Percentiles rank a stretch among this genome's conserved stretches.
Evolutionary conservation across 176 grass and related monocot species (phyloP).

Genomic region (Oryza punctata): DNA sequence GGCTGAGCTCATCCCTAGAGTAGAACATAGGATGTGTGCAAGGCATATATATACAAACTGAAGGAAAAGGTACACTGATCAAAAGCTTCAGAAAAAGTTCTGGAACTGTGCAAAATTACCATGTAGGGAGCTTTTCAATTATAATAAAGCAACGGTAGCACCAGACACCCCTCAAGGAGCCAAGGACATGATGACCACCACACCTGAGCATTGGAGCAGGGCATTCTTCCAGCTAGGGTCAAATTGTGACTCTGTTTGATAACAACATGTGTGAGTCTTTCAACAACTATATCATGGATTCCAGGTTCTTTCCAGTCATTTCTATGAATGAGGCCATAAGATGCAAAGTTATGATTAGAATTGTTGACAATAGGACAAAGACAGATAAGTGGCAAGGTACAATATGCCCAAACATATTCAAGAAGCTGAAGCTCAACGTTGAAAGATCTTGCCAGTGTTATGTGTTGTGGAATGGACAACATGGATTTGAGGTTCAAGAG

Average conservation of each 20-base stretch:
- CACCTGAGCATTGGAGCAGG: not conserved
- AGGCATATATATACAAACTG: too few relatives aligned
- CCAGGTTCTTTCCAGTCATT: not conserved
- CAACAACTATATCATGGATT: not conserved
- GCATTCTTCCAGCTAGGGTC: not conserved
- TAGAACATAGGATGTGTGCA: too few relatives aligned
- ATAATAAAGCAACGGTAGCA: not conserved
- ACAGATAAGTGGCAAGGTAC: not conserved
- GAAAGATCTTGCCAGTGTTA: not conserved
- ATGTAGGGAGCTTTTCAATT: not conserved
- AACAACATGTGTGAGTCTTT: slow-evolving; percentile 7
- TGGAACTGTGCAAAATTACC: not conserved
- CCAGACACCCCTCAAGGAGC: not conserved
- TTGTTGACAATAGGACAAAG: not conserved
- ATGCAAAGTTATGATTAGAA: not conserved
- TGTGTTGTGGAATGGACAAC: not conserved
- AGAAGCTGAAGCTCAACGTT: not conserved
- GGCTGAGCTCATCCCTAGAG: too few relatives aligned
- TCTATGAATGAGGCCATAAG: not conserved
- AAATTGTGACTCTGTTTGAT: not conserved
- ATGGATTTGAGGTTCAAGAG: not conserved
- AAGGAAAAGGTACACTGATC: too few relatives aligned
- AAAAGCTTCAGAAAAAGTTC: too few relatives aligned
- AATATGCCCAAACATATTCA: not conserved
- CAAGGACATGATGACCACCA: not conserved